Evolutionary conservation across 495 filamentous ascomycete genomes (phyloP), one percentile per base, ranked within the genome.

Genomic region (Rostrohypoxylon terebratum): DNA sequence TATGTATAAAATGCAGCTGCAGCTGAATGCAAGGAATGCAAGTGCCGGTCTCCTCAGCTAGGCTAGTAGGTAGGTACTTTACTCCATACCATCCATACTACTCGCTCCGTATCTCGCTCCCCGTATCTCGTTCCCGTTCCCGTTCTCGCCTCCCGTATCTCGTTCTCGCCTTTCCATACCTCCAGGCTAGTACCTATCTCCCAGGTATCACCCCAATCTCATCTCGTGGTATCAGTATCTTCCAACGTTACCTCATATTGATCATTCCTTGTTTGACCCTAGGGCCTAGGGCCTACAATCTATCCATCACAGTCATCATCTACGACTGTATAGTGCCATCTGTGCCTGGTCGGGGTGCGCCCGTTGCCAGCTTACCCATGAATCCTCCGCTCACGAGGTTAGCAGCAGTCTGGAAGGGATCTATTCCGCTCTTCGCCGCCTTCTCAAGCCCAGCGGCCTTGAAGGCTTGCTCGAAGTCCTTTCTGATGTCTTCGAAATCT

Each of bases 391-490:
- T 76, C 21, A 77, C 77, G 9, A 79, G 75, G 44, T 76, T 74
- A 59, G 69, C 61, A 4, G 77, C 77, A 7, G 61, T 76, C 34
- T 74, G 61, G 62, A 79, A 77, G 2, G 75, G 75, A 59, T 79
- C 77, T 28, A 53, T 64, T 20, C 64, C 69, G 34, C 51, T 57
- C 62, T 77, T 79, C 1, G 66, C 21, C 28, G 75, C 77, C 25
- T 69, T 60, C 7, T 69, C 68, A 50, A 81, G 66, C 5, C 76
- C 80, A 6, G 80, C 80, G 8, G 68, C 79, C n/a, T 74, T 64
- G 67, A 83, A 83, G 8, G 81, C 80, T 68, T 83, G 81, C 67
- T 83, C 79, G 53, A 83, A 83, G 57, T 82, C 81, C 20, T 73
- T 72, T 20, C 66, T 78, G 69, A 83, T 82, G 64, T 83, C 81